Percentiles rank a stretch among this genome's conserved stretches.
Evolutionary conservation across 2,329 filamentous ascomycete species (phyloP).

Genomic region (Ophiocordyceps camponoti-saundersi): DNA sequence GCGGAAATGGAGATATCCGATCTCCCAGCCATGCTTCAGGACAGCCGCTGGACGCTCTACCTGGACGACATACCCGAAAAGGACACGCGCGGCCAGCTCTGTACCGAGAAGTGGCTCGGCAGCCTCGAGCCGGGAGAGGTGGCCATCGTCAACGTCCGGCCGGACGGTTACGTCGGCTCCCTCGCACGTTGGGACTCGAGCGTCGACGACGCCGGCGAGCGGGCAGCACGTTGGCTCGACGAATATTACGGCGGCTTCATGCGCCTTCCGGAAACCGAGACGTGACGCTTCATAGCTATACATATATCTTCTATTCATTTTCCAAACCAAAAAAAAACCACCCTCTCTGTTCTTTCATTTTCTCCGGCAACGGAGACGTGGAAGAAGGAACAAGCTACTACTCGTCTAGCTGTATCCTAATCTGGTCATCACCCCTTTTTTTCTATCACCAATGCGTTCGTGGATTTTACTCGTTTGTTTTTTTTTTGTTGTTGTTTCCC

Average conservation of each 20-base stretch:
- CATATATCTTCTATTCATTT: neutral
- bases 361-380: no score
- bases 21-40: conserved; percentile 42
- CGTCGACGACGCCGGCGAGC: conserved; percentile 30
- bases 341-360: neutral
- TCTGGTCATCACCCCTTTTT: no score
- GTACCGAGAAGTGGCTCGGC: conserved; percentile 55
- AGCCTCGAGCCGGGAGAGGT: conserved; percentile 37
- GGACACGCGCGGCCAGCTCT: conserved; percentile 32
- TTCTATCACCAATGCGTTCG: no score
- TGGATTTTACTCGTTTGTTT: no score
- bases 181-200: conserved; percentile 35
- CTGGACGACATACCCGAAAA: conserved; percentile 45
- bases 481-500: no score
- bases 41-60: conserved; percentile 57
- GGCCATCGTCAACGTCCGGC: conserved; percentile 50
- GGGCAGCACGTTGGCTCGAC: conserved; percentile 37
- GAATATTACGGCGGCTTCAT: conserved; percentile 37
- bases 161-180: conserved; percentile 60
- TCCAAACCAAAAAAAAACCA: neutral
- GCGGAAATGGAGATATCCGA: conserved; percentile 47
- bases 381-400: no score
- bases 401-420: no score
- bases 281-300: neutral
- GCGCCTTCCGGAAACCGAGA: conserved; percentile 20